These are phyloP conservation scores for Gaertneriomyces sp. DNA, from an alignment of 192 early-diverging fungal genomes.

Conservation along the genomic window DNA sequence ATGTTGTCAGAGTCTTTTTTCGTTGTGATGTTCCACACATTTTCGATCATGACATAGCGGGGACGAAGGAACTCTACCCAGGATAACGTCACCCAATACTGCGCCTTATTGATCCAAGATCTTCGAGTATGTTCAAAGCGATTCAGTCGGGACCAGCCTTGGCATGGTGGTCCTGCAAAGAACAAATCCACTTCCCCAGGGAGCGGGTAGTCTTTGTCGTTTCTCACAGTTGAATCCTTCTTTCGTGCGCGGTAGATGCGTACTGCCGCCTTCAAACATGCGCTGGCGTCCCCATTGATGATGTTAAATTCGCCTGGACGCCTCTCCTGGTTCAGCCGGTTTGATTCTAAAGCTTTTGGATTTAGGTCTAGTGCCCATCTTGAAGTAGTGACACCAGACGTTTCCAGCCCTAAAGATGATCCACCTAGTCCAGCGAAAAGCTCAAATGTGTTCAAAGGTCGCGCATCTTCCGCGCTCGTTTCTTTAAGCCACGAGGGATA, in stretches of 20 bases:
- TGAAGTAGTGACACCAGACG: constrained; percentile 4
- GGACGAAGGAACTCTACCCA: constrained; percentile 7
- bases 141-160: constrained; percentile 2
- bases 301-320: background rate
- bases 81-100: background rate
- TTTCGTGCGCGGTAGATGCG: background rate
- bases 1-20: background rate
- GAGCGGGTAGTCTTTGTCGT: background rate
- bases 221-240: background rate
- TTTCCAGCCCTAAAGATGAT: constrained; percentile 1
- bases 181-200: constrained; percentile 4
- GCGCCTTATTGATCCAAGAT: background rate
- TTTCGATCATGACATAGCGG: constrained; percentile 5
- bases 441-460: constrained; percentile 4
- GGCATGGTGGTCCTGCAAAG: constrained; percentile 7
- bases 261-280: background rate
- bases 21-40: background rate
- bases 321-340: background rate
- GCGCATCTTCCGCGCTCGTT: background rate
- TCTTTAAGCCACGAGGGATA: background rate
- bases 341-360: background rate
- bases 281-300: background rate
- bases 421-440: constrained; percentile 1
- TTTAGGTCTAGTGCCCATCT: constrained; percentile 8
- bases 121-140: background rate